Base-by-base conservation (phyloP, 208 protist species). In the Phytomonas sp. region DNA sequence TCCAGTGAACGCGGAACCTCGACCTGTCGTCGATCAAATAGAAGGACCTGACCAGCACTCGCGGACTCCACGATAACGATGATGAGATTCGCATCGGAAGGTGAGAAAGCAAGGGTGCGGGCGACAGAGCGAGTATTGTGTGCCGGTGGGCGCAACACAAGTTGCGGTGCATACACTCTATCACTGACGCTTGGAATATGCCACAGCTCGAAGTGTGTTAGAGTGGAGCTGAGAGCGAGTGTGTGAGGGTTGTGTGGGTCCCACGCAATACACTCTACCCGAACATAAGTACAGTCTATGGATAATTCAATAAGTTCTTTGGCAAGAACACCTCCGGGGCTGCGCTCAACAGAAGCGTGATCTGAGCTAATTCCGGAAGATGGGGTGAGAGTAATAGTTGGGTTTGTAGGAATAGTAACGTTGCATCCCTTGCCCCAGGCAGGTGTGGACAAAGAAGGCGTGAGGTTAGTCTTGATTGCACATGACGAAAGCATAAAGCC, bases 141-240 rank as follows among this genome's bases (percentile, higher is more conserved):
- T 29, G 85, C 82, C 5, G 84, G 87, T 12, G 90, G 90, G 5
- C 88, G 85, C 36, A 93, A 79, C n/a, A 87, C 78, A 26, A 92
- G 73, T 61, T 79, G 73, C 0, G 87, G 87, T 31, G 83, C 72
- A 69, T 86, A 84, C 36, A 92, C 83, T 23, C 63, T 63, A 33
- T 63, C 68, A 29, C 70, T 75, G 16, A 77, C 75, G 8, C 76
- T 78, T 12, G 83, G 86, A 36, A 95, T 82, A 30, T 77, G 73
- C 87, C 91, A 93, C 40, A 95, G 66, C 75, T 95, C 88, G 75
- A 95, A 95, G 72, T 89, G 78, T 14, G 84, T 93, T 12, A 74
- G 68, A 0, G 79, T 66, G 11, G 83, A 88, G 36, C 75, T 88
- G 26, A 94, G 81, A 4, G 87, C 86, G n/a, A 95, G 79, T n/a